These are phyloP conservation scores for Vitis hybrid DNA, from an alignment of 177 flowering plant species.

Conservation along the genomic window DNA sequence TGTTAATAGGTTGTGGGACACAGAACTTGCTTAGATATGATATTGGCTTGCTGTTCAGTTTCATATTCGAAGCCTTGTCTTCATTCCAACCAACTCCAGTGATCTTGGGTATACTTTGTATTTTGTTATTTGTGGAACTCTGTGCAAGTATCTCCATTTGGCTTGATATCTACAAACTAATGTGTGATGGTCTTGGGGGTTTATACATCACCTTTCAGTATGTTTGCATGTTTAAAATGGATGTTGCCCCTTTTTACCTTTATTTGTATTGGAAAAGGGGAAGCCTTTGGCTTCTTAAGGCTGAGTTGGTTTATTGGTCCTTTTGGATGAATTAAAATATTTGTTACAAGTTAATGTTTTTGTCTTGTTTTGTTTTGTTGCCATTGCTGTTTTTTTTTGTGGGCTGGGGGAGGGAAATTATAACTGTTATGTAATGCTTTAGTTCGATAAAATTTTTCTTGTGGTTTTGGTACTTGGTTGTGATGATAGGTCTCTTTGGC, in stretches of 20 bases:
- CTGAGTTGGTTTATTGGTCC: not conserved
- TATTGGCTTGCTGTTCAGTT: slow-evolving; percentile 21
- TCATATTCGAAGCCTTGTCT: slow-evolving; percentile 16
- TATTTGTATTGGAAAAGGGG: not conserved
- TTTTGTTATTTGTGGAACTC: slow-evolving; percentile 15
- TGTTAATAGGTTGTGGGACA: slow-evolving; percentile 34
- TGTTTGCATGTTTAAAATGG: slow-evolving; percentile 6
- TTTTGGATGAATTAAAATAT: not conserved
- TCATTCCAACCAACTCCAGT: slow-evolving; percentile 11
- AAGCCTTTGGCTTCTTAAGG: not conserved
- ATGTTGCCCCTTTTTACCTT: not conserved
- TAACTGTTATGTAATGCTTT: too few relatives aligned
- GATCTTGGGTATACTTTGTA: slow-evolving; percentile 4
- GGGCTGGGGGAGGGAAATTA: too few relatives aligned
- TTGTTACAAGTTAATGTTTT: not conserved
- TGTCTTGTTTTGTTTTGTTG: not conserved
- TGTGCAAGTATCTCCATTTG: slow-evolving; percentile 5
- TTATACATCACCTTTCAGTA: not conserved
- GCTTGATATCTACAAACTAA: slow-evolving; percentile 11
- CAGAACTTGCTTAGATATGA: slow-evolving; percentile 22
- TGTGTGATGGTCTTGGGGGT: slow-evolving; percentile 16
- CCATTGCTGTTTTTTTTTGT: too few relatives aligned
- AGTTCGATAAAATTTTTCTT: not conserved
- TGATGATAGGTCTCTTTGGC: not conserved
- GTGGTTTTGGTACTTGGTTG: not conserved